These are phyloP conservation scores for Hyparrhenia diplandra DNA, from an alignment of 176 grass and related monocot species.

Conservation along the genomic window DNA sequence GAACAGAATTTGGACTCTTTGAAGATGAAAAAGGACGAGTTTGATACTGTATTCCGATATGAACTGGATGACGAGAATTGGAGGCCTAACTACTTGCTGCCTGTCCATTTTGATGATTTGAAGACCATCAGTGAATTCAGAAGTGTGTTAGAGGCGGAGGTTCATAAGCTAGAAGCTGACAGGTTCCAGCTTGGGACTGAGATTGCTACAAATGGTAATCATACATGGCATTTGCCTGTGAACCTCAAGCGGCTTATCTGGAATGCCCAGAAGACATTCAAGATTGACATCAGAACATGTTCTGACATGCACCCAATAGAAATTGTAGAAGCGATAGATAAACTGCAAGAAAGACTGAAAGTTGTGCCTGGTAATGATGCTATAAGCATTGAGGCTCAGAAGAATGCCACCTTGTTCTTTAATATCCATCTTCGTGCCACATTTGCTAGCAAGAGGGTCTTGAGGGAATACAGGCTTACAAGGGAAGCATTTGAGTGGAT, in stretches of 20 bases:
- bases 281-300: conserved; percentile 79
- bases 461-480: conserved; percentile 85
- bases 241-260: conserved; percentile 93
- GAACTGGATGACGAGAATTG: conserved; percentile 85
- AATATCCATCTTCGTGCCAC: conserved; percentile 90
- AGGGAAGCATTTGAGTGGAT: conserved; percentile 98
- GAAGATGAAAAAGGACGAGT: no score
- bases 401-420: conserved; percentile 94
- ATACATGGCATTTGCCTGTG: conserved; percentile 78
- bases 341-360: conserved; percentile 88
- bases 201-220: conserved; percentile 84
- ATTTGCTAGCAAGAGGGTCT: conserved; percentile 91
- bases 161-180: conserved; percentile 87
- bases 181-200: conserved; percentile 85
- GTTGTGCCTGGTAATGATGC: conserved; percentile 90
- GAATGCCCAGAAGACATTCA: conserved; percentile 98
- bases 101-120: conserved; percentile 86
- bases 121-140: conserved; percentile 91
- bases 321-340: conserved; percentile 98
- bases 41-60: conserved; percentile 42
- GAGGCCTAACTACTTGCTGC: conserved; percentile 86
- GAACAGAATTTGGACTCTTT: no score
- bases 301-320: conserved; percentile 98
- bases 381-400: conserved; percentile 93
- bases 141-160: conserved; percentile 93